A percentile compares a stretch with the other conserved stretches of the same genome.
These are phyloP conservation scores for Pyrus betulifolia DNA, from an alignment of 306 rosid species.

Conservation along the genomic window DNA sequence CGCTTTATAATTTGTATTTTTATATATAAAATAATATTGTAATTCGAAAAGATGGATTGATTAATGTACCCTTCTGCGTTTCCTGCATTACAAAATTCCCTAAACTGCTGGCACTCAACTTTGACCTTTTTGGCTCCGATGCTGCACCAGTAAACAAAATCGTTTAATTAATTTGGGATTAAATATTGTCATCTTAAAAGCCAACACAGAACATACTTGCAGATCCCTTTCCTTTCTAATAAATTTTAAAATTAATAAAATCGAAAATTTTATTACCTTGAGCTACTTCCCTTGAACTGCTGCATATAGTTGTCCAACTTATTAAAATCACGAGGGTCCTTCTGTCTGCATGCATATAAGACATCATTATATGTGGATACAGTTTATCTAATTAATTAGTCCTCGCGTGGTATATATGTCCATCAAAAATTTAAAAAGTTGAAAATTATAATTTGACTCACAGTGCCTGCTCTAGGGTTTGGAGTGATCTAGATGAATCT, in stretches of 20 bases:
- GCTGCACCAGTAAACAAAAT: conserved; percentile 37
- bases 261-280: conserved; percentile 40
- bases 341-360: conserved; percentile 37
- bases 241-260: background rate
- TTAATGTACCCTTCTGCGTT: conserved; percentile 69
- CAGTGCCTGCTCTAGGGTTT: conserved; percentile 69
- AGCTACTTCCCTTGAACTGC: conserved; percentile 91
- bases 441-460: conserved; percentile 19
- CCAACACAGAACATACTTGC: conserved; percentile 34
- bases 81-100: conserved; percentile 66
- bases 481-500: conserved; percentile 61
- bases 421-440: background rate
- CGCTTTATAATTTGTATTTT: background rate
- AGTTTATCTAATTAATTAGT: too few relatives aligned
- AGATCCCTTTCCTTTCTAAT: background rate
- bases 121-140: conserved; percentile 92
- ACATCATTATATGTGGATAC: background rate
- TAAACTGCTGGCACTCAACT: conserved; percentile 71
- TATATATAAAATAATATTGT: background rate
- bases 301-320: conserved; percentile 72
- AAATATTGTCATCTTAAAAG: conserved; percentile 25
- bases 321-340: conserved; percentile 51
- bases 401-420: too few relatives aligned
- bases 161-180: background rate
- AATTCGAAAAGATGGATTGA: background rate